A percentile compares a stretch with the other conserved stretches of the same genome.
Evolutionary conservation across 495 filamentous ascomycete genomes (phyloP).

Genomic region (Daldinia childiae): DNA sequence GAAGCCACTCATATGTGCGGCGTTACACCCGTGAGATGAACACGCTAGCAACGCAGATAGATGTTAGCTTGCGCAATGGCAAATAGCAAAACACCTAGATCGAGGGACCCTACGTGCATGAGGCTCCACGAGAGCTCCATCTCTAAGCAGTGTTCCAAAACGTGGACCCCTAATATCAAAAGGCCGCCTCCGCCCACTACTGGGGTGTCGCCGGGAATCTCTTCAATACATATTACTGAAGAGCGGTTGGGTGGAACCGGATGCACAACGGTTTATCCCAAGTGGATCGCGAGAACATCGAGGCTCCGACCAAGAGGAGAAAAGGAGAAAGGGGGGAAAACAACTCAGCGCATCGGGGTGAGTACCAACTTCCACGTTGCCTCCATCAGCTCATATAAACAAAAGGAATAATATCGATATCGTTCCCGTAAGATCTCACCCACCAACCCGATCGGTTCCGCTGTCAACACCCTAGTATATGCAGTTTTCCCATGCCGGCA

Average conservation of each 20-base stretch:
- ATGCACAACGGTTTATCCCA: constrained; percentile 1
- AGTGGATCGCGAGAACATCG: constrained; percentile 1
- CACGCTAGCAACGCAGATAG: background rate
- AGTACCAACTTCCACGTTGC: background rate
- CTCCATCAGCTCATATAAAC: background rate
- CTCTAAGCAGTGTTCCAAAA: constrained; percentile 1
- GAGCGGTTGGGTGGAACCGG: background rate
- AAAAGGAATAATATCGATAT: background rate
- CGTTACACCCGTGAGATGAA: constrained; percentile 7
- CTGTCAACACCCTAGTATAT: background rate
- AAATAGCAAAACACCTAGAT: background rate
- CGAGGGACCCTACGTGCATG: constrained; percentile 24
- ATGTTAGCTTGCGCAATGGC: background rate
- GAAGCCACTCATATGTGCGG: background rate
- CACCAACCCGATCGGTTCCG: background rate
- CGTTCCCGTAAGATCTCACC: background rate
- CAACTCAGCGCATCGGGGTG: background rate
- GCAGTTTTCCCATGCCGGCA: background rate
- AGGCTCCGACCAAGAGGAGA: background rate
- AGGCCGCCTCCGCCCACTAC: background rate
- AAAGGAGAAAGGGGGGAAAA: background rate
- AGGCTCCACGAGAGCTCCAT: constrained; percentile 10
- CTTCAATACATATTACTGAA: background rate
- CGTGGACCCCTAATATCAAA: constrained; percentile 18
- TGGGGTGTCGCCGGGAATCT: background rate